These are phyloP conservation scores for Jaapia argillacea DNA, from an alignment of 768 basidiomycete genomes.

Conservation along the genomic window DNA sequence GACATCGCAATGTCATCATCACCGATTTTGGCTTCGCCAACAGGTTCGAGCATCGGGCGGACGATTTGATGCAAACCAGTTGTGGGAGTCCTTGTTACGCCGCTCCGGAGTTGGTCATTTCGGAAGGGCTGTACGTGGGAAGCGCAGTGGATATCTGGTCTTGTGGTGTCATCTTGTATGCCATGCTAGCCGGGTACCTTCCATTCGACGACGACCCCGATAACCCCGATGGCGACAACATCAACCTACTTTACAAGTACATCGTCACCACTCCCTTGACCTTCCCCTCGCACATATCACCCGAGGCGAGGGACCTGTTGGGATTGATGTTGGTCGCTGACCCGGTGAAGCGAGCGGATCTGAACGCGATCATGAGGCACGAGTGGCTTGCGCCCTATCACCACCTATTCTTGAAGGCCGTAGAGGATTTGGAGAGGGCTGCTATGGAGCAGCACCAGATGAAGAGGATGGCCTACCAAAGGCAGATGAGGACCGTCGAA, in stretches of 20 bases:
- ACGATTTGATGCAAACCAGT: conserved; percentile 97
- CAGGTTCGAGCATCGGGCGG: conserved; percentile 83
- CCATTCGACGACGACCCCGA: conserved; percentile 99
- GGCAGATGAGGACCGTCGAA: conserved; percentile 58
- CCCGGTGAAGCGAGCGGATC: conserved; percentile 67
- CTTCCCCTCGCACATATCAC: conserved; percentile 92
- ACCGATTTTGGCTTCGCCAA: conserved; percentile 99
- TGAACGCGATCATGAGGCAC: conserved; percentile 77
- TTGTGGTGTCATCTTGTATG: conserved; percentile 92
- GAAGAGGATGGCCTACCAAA: conserved; percentile 75
- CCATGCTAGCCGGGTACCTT: conserved; percentile 95
- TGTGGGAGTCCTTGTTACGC: conserved; percentile 98
- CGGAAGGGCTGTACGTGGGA: conserved; percentile 93
- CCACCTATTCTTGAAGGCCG: conserved; percentile 52
- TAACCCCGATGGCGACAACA: conserved; percentile 99
- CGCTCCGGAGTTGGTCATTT: conserved; percentile 95
- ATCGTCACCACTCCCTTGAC: conserved; percentile 95
- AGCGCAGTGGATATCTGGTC: conserved; percentile 98
- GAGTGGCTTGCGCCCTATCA: conserved; percentile 71
- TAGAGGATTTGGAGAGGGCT: conserved; percentile 68
- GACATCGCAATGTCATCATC: conserved; percentile 96
- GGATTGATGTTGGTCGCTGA: conserved; percentile 93
- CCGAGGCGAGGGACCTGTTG: conserved; percentile 75
- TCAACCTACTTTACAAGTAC: conserved; percentile 96
- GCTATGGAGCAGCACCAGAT: conserved; percentile 81